Evolutionary conservation across 2,329 filamentous ascomycete genomes (phyloP).

Genomic region (Claviceps sp.): DNA sequence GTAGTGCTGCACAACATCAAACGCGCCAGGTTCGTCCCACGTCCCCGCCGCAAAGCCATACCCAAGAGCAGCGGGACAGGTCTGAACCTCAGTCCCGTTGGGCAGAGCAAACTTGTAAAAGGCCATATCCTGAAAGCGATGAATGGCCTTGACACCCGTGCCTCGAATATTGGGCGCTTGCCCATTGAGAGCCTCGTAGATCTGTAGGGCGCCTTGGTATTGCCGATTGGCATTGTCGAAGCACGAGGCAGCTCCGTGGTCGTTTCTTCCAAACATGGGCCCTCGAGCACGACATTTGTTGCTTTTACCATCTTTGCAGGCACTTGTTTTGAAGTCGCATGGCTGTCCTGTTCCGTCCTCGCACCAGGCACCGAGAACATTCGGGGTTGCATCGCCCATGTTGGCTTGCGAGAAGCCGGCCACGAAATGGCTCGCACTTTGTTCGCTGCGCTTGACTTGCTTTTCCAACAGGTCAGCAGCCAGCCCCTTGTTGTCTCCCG

Average conservation of each 20-base stretch:
- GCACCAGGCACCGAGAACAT: constrained; percentile 72
- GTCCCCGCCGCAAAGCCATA: constrained; percentile 87
- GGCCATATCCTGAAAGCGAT: constrained; percentile 68
- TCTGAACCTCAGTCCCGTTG: constrained; percentile 57
- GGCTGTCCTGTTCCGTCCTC: constrained; percentile 62
- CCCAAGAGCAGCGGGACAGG: constrained; percentile 75
- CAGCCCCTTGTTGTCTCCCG: constrained; percentile 88
- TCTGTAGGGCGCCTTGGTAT: constrained; percentile 38
- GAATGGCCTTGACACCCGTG: constrained; percentile 60
- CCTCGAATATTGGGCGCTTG: constrained; percentile 41
- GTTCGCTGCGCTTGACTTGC: constrained; percentile 39
- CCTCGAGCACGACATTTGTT: constrained; percentile 60
- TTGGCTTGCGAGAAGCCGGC: constrained; percentile 87
- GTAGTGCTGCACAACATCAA: constrained; percentile 80
- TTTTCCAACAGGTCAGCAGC: constrained; percentile 75
- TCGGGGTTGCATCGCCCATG: constrained; percentile 80
- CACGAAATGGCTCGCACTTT: constrained; percentile 56
- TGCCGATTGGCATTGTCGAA: constrained; percentile 61
- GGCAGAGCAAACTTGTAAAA: constrained; percentile 58
- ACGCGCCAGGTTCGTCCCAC: constrained; percentile 73
- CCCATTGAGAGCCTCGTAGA: constrained; percentile 37
- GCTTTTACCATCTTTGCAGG: constrained; percentile 54
- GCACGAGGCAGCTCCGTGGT: constrained; percentile 62
- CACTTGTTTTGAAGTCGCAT: constrained; percentile 65
- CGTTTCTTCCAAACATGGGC: constrained; percentile 49